A percentile compares a stretch with the other conserved stretches of the same genome.
These are phyloP conservation scores for Ophiocordyceps australis DNA, from an alignment of 2,329 filamentous ascomycete genomes.

Conservation along the genomic window DNA sequence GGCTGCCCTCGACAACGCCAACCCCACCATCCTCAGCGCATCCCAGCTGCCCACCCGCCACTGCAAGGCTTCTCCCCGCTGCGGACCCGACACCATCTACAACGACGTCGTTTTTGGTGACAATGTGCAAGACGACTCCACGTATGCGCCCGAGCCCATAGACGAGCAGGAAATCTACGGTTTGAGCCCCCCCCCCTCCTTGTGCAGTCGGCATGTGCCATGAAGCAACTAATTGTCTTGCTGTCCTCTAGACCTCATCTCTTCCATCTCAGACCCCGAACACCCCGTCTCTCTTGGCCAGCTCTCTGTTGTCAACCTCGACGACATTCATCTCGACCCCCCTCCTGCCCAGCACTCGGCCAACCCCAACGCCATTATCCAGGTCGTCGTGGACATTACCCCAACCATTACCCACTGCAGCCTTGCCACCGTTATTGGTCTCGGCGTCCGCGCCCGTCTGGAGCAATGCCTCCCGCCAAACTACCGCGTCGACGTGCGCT, in stretches of 20 bases:
- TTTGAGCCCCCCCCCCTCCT: background rate
- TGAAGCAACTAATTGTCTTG: too few relatives aligned
- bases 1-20: conserved; percentile 50
- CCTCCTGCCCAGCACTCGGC: conserved; percentile 18
- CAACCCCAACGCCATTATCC: conserved; percentile 39
- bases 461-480: conserved; percentile 83
- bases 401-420: conserved; percentile 96
- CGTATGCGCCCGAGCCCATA: conserved; percentile 59
- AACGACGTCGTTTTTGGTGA: conserved; percentile 23
- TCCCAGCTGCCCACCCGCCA: conserved; percentile 74
- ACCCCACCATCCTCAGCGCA: conserved; percentile 79
- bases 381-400: conserved; percentile 74
- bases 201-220: background rate
- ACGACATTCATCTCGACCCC: conserved; percentile 63
- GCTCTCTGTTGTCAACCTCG: conserved; percentile 87
- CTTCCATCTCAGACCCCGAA: conserved; percentile 88
- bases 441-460: conserved; percentile 79
- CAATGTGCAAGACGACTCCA: conserved; percentile 21
- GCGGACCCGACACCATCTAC: conserved; percentile 27
- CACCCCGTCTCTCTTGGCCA: conserved; percentile 88
- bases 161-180: conserved; percentile 96
- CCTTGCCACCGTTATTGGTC: conserved; percentile 85
- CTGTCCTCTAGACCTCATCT: conserved; percentile 78
- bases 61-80: conserved; percentile 25
- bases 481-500: conserved; percentile 80